Conservation (phyloP, 345 rosid genomes). For the Microcos paniculata region DNA sequence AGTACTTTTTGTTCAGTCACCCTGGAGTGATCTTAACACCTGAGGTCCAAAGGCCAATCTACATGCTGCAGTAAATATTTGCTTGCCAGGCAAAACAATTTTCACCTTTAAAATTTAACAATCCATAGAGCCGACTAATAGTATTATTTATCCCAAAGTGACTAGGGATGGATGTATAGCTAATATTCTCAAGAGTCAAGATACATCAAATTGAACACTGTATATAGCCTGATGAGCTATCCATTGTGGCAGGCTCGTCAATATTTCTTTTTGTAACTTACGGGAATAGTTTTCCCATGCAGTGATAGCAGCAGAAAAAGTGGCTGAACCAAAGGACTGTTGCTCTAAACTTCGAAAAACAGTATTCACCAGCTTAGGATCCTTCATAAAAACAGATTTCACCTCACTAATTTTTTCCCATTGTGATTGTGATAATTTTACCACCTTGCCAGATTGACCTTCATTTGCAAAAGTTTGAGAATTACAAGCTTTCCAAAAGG, state of each 20-base stretch:
- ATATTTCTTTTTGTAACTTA: constrained; percentile 42
- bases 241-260: constrained; percentile 65
- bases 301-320: constrained; percentile 38
- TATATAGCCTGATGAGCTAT: constrained; percentile 45
- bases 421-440: constrained; percentile 41
- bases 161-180: not conserved
- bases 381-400: constrained; percentile 38
- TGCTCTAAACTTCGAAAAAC: constrained; percentile 20
- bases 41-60: too few relatives aligned
- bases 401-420: constrained; percentile 33
- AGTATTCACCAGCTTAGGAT: constrained; percentile 33
- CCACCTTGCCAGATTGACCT: constrained; percentile 21
- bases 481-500: constrained; percentile 51
- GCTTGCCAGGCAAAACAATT: too few relatives aligned
- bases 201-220: constrained; percentile 17
- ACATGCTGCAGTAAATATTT: too few relatives aligned
- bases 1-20: too few relatives aligned
- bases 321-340: constrained; percentile 37
- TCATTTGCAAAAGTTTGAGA: constrained; percentile 10
- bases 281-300: constrained; percentile 48
- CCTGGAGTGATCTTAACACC: too few relatives aligned
- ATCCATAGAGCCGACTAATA: not conserved
- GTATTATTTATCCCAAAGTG: not conserved
- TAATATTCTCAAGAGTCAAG: constrained; percentile 11
- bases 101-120: too few relatives aligned